Evolutionary conservation across 768 basidiomycete genomes (phyloP).

Genomic region (Boletus fagicola): DNA sequence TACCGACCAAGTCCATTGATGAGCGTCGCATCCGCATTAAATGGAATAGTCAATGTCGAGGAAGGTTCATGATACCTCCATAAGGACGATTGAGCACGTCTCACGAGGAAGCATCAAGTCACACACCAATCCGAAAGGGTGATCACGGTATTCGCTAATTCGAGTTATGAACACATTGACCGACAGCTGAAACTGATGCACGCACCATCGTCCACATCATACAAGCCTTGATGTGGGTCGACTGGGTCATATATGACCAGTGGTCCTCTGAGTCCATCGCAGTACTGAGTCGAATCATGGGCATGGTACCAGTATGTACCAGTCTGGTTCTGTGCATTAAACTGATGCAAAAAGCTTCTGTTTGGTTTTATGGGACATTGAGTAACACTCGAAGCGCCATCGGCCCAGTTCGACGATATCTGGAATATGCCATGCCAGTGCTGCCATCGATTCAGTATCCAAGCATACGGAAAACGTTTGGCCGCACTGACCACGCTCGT

Average conservation of each 20-base stretch:
- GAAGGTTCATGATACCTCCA: slow-evolving; percentile 23
- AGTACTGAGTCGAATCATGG: slow-evolving; percentile 39
- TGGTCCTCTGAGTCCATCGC: slow-evolving; percentile 26
- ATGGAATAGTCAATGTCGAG: neutral
- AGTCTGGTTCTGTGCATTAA: slow-evolving; percentile 23
- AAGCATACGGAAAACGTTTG: neutral
- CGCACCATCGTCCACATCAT: slow-evolving; percentile 46
- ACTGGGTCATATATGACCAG: slow-evolving; percentile 43
- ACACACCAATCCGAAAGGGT: slow-evolving; percentile 36
- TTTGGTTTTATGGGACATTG: slow-evolving; percentile 32
- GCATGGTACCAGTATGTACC: slow-evolving; percentile 38
- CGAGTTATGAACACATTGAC: neutral
- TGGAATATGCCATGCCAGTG: slow-evolving; percentile 59
- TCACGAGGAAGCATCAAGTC: slow-evolving; percentile 12
- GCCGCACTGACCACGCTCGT: slow-evolving; percentile 48
- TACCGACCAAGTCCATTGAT: slow-evolving; percentile 42
- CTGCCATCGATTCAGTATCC: slow-evolving; percentile 27
- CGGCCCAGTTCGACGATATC: slow-evolving; percentile 40
- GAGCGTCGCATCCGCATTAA: slow-evolving; percentile 31
- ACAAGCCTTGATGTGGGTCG: slow-evolving; percentile 38
- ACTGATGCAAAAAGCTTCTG: slow-evolving; percentile 22
- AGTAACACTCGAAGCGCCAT: slow-evolving; percentile 41
- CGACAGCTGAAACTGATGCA: neutral
- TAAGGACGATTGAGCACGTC: slow-evolving; percentile 22
- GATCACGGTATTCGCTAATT: slow-evolving; percentile 40